Evolutionary conservation across 2,329 filamentous ascomycete species (phyloP), one percentile per base, ranked within the genome.

Genomic region (Penicillium sp.): DNA sequence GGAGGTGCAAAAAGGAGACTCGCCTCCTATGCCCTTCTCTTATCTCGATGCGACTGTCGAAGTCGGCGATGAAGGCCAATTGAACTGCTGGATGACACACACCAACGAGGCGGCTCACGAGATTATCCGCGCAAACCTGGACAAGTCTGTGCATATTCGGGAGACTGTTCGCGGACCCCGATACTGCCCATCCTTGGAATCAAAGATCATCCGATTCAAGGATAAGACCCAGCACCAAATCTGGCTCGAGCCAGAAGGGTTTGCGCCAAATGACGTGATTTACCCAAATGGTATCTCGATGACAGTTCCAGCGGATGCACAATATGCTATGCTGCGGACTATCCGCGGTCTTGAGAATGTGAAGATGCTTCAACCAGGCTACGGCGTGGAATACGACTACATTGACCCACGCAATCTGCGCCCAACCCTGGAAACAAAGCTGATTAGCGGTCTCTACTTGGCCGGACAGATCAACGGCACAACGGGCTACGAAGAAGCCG

Each of bases 381-480:
- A 99, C 66, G 94, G 94, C 7, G 94, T 99, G 1, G 94, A 99
- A 70, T 99, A 99, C 72, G 94, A 97, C 75, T 99, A 99, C 70
- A 90, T 99, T 15, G 94, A 99, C 68, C 94, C 94, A 15, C 87
- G 94, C 46, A 88, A 89, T 61, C 80, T 99, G 3, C 88, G 87
- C 58, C 85, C 89, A n/a, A 94, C 92, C 0, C 83, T 99, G 7
- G 94, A 99, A 72, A 97, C 94, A 1, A 99, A 97, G 73, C 82
- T 88, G 18, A 96, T 99, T 56, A 79, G 79, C 7, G 94, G 94
- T 1, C 83, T 99, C 10, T 99, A 89, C 74, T 81, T 99, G 26
- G 94, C 94, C 0, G 94, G 94, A 3, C 94, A 99, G 70, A 97
- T 99, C 72, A 99, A 99, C 71, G 94, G 94, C 39, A 99, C 94